Evolutionary conservation across 2,329 filamentous ascomycete genomes (phyloP).

Genomic region (Cladosporium sp.): DNA sequence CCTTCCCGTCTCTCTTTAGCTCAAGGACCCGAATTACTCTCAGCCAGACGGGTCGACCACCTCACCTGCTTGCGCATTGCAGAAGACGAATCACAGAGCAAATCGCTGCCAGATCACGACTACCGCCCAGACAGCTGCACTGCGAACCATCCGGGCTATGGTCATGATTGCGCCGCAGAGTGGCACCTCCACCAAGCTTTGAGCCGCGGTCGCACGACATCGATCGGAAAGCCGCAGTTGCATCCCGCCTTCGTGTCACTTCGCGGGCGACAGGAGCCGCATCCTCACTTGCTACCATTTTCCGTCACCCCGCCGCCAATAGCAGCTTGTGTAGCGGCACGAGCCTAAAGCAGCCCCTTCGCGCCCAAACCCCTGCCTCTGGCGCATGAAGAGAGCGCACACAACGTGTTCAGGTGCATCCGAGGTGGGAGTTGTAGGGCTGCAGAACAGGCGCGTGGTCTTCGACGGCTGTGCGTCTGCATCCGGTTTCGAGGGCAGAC

Average conservation of each 20-base stretch:
- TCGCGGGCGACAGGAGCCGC: neutral
- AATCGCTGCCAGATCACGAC: neutral
- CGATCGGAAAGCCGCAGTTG: conserved; percentile 10
- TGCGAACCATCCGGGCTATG: neutral
- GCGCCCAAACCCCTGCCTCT: neutral
- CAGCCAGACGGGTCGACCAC: too few species aligned
- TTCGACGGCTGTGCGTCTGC: conserved; percentile 6
- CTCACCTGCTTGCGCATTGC: neutral
- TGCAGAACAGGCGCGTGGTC: conserved; percentile 10
- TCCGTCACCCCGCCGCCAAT: neutral
- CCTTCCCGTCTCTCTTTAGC: too few species aligned
- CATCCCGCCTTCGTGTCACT: neutral
- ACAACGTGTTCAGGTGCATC: conserved; percentile 6
- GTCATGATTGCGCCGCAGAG: conserved; percentile 7
- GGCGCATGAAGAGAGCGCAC: conserved; percentile 3
- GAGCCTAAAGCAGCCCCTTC: neutral
- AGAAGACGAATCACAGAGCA: neutral
- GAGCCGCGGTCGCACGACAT: conserved; percentile 8
- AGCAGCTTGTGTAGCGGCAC: conserved; percentile 5
- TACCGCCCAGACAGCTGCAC: too few species aligned
- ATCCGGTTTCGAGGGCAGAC: conserved; percentile 1
- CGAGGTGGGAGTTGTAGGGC: conserved; percentile 5
- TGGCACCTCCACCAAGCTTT: conserved; percentile 5
- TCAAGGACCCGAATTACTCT: too few species aligned
- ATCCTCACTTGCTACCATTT: conserved; percentile 3